A percentile compares a stretch with the other conserved stretches of the same genome.
Conservation (phyloP, 495 filamentous ascomycete species). For the Lophiotrema nucula region DNA sequence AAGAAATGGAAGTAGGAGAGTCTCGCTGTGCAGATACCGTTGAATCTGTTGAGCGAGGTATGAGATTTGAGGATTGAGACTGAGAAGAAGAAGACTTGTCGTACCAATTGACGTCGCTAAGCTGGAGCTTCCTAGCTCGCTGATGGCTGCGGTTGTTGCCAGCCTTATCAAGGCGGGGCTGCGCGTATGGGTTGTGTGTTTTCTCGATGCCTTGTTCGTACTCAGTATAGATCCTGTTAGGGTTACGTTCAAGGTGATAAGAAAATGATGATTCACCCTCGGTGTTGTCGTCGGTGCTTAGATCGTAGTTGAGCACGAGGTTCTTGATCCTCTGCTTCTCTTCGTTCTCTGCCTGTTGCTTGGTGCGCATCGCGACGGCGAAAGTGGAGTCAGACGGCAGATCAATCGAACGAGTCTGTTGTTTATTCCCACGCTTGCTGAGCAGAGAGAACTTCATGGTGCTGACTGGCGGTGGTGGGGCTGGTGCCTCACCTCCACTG, state of each 20-base stretch:
- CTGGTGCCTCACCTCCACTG: slow-evolving; percentile 44
- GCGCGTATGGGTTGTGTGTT: slow-evolving; percentile 35
- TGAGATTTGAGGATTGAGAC: neutral
- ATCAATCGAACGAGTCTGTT: slow-evolving; percentile 94
- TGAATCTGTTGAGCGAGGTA: slow-evolving; percentile 7
- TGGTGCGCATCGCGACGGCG: slow-evolving; percentile 90
- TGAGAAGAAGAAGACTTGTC: neutral
- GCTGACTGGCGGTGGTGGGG: slow-evolving; percentile 42
- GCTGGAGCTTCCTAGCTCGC: slow-evolving; percentile 84
- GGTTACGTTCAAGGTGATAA: slow-evolving; percentile 47
- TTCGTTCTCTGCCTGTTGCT: slow-evolving; percentile 90
- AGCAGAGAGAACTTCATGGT: slow-evolving; percentile 95
- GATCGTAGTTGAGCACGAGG: slow-evolving; percentile 92
- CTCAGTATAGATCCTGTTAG: slow-evolving; percentile 31
- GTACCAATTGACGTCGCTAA: slow-evolving; percentile 98
- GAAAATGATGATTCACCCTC: slow-evolving; percentile 62
- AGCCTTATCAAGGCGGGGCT: slow-evolving; percentile 58
- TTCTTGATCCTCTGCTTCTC: slow-evolving; percentile 98
- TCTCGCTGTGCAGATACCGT: slow-evolving; percentile 9
- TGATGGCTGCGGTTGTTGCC: slow-evolving; percentile 72
- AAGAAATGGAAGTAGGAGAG: slow-evolving; percentile 1
- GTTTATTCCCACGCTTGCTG: slow-evolving; percentile 93
- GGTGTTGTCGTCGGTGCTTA: slow-evolving; percentile 70
- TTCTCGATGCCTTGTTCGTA: slow-evolving; percentile 28
- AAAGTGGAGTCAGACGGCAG: slow-evolving; percentile 92